Base-by-base conservation (phyloP, 345 rosid species). In the Euphorbia peplus region DNA sequence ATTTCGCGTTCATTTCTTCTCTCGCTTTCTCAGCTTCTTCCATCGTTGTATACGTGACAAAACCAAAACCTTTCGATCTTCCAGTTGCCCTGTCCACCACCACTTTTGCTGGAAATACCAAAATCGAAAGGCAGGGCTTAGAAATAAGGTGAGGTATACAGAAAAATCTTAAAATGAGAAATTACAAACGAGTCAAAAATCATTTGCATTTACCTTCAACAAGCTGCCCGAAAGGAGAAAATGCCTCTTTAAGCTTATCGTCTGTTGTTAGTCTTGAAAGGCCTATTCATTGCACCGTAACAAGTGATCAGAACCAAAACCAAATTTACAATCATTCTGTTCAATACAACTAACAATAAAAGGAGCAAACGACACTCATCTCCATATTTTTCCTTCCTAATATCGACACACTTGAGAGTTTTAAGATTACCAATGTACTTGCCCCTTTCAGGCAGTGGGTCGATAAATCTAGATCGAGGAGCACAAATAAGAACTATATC, bases 11-110 rank as follows among this genome's bases (percentile, higher is more conserved):
- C 98, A 89, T 86, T 28, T 77, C 87, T 79, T 87, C 88, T 63
- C 80, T 89, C 18, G 98, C 97, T 63, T 86, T 87, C 78, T 87
- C 97, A 25, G 98, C 98, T 70, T 93, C 97, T 72, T 93, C 90
- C 63, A 90, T 60, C 8, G 88, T 79, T 52, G 76, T 69, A 59
- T 83, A 93, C 3, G 92, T 83, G 32, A 89, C 89, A 75, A 91
- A 93, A 39, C 85, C 96, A 47, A 87, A 91, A 18, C 97, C 98
- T 74, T 86, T 91, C 0, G 98, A 88, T 75, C 90, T 91, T 61
- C 92, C 88, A 0, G 87, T 73, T 29, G 72, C 80, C 71, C 95
- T 83, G 65, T 93, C 96, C 9, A 70, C 56, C 22, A 85, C 74
- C 70, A 91, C 86, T 81, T 85, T 91, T 0, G 90, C 98, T 93